These are phyloP conservation scores for Lasiodiplodia hormozganensis DNA, from an alignment of 2,329 filamentous ascomycete species.

Conservation along the genomic window DNA sequence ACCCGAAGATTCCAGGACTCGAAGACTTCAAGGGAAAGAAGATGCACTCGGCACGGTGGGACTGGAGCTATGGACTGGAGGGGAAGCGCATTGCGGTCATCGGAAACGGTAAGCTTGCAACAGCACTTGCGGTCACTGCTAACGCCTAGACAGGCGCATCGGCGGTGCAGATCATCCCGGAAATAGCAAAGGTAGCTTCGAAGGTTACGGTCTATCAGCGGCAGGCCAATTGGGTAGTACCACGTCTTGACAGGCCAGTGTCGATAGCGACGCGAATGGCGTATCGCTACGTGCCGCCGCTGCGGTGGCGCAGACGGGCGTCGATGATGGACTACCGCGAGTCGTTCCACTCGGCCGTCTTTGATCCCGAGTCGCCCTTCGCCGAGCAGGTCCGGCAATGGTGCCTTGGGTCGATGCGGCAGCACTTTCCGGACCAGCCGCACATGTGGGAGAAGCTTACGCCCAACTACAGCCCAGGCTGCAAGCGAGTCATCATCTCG, in stretches of 20 bases:
- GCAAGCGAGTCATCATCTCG: conserved; percentile 61
- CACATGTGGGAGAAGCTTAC: conserved; percentile 62
- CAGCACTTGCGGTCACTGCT: conserved; percentile 37
- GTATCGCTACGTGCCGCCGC: conserved; percentile 58
- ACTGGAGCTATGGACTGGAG: conserved; percentile 62
- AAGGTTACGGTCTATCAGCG: conserved; percentile 63
- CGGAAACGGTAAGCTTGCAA: conserved; percentile 53
- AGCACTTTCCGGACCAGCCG: conserved; percentile 55
- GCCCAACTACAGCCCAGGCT: conserved; percentile 62
- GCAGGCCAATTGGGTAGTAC: conserved; percentile 66
- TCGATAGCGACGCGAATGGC: conserved; percentile 51
- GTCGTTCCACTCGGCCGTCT: conserved; percentile 52
- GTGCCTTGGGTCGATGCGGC: conserved; percentile 50
- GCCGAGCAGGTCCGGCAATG: conserved; percentile 50
- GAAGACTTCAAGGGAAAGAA: conserved; percentile 59
- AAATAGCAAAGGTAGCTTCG: conserved; percentile 59
- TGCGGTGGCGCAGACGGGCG: conserved; percentile 59
- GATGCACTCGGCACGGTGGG: conserved; percentile 66
- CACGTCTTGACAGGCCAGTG: conserved; percentile 58
- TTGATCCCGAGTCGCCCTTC: conserved; percentile 49
- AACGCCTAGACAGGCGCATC: conserved; percentile 51
- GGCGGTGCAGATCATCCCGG: conserved; percentile 65
- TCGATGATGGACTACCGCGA: conserved; percentile 64
- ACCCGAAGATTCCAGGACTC: conserved; percentile 57
- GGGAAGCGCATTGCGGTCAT: conserved; percentile 66